These are phyloP conservation scores for Zarea fungicola DNA, from an alignment of 2,329 filamentous ascomycete species.

Conservation along the genomic window DNA sequence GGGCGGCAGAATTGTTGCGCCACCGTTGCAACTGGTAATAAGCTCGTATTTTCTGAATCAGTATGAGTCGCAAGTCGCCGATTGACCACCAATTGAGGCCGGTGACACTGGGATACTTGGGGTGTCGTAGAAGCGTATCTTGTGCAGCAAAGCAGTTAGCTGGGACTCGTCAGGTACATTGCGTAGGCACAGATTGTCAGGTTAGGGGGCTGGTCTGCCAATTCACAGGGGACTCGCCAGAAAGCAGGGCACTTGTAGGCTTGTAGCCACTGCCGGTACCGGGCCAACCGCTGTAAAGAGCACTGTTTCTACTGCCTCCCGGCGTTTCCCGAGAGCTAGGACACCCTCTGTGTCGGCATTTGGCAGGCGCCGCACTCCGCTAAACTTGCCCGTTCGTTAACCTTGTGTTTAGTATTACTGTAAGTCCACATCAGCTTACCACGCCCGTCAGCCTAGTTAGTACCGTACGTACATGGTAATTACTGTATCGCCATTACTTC, in stretches of 20 bases:
- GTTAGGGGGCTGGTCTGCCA: neutral
- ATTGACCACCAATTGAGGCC: neutral
- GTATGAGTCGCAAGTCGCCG: neutral
- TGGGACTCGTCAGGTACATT: too few species aligned
- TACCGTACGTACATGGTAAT: too few species aligned
- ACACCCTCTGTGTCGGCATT: neutral
- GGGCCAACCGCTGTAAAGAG: conserved; percentile 1
- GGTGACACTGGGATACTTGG: neutral
- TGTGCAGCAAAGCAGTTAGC: too few species aligned
- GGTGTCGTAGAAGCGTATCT: neutral
- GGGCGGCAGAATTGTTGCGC: neutral
- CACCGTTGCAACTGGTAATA: neutral
- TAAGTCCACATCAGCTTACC: conserved; percentile 10
- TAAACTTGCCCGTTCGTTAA: too few species aligned
- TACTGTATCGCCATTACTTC: too few species aligned
- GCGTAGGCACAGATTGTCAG: too few species aligned
- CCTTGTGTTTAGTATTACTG: too few species aligned
- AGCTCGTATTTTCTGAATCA: neutral
- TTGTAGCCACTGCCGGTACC: conserved; percentile 7
- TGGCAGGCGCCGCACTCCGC: conserved; percentile 9
- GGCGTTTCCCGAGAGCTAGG: conserved; percentile 13
- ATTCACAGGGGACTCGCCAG: neutral
- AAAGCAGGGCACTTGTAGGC: neutral
- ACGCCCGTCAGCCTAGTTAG: too few species aligned
- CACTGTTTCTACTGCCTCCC: neutral